Evolutionary conservation across 2,329 filamentous ascomycete genomes (phyloP), one percentile per base, ranked within the genome.

Genomic region (Colletotrichum musicola): DNA sequence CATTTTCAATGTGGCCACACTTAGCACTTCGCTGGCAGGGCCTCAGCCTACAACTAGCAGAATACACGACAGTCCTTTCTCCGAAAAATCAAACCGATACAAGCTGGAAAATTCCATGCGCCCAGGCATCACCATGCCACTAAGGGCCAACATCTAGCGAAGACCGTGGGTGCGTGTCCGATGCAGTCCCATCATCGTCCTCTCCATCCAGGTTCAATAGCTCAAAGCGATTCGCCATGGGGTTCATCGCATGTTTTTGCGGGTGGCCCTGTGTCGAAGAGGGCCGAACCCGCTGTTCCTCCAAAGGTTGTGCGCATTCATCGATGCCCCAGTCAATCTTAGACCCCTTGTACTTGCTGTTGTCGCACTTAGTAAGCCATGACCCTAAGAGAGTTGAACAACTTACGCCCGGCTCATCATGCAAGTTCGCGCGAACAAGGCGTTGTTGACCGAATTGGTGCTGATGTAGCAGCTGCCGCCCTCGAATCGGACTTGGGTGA

Each of bases 381-480:
- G 2, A 20, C 16, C 50, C 16, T 51, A n/a, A 30, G 16, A 25
- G 40, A 55, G n/a, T 4, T 40, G 5, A 14, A 13, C 22, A 25
- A 79, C 85, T 75, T 76, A 88, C 86, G 72, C 71, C 62, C 84
- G 81, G 71, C 85, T 89, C 87, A 92, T 90, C 91, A 97, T 92
- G 80, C 93, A 96, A 10, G 88, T 92, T 18, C 89, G 87, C 9
- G 93, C 93, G 78, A 91, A 93, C 60, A 93, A 85, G 12, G 93
- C 92, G 70, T 92, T 90, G 74, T 91, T 86, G 10, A 97, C 86
- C 0, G 93, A 94, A 77, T 95, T 97, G 7, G 91, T 93, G 63
- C 88, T 90, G 71, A 97, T 89, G 77, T 88, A 88, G 67, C 87
- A 91, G 77, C 89, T 87, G 4, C 84, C 84, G 18, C 84, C 81